phyloP scores from a whole-genome alignment of 441 rosid species.

The Bocquillonia castaneifolia region DNA sequence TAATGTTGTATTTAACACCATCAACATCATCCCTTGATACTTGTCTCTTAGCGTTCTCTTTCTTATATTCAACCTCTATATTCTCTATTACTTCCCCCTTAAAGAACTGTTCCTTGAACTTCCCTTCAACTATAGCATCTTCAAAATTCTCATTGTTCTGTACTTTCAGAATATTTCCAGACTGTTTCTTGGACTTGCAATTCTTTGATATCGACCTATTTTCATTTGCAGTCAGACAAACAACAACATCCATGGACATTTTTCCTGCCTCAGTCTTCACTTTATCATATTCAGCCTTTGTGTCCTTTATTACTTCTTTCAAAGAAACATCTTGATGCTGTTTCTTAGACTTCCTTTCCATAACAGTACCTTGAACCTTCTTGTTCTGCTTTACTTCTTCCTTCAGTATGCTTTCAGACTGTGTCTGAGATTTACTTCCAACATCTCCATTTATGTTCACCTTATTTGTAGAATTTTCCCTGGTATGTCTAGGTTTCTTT shows the following conservation, averaged over 20 bases:
- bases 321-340: conserved; percentile 5
- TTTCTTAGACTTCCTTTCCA: conserved; percentile 22
- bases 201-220: neutral
- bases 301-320: conserved; percentile 1
- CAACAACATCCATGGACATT: neutral
- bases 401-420: conserved; percentile 5
- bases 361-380: neutral
- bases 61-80: conserved; percentile 2
- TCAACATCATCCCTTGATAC: neutral
- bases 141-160: conserved; percentile 16
- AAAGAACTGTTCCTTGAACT: conserved; percentile 16
- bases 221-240: neutral
- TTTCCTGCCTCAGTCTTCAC: neutral
- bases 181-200: conserved; percentile 14
- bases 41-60: neutral
- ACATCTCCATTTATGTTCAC: conserved; percentile 15
- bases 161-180: conserved; percentile 7
- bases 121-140: conserved; percentile 14
- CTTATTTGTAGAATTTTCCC: conserved; percentile 19
- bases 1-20: conserved; percentile 12
- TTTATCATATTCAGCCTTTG: conserved; percentile 3
- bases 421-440: conserved; percentile 13
- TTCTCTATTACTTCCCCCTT: conserved; percentile 1
- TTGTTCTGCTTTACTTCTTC: conserved; percentile 16
- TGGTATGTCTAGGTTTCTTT: conserved; percentile 22